phyloP scores from a whole-genome alignment of 495 filamentous ascomycete genomes.

The Aspergillus sclerotioniger region DNA sequence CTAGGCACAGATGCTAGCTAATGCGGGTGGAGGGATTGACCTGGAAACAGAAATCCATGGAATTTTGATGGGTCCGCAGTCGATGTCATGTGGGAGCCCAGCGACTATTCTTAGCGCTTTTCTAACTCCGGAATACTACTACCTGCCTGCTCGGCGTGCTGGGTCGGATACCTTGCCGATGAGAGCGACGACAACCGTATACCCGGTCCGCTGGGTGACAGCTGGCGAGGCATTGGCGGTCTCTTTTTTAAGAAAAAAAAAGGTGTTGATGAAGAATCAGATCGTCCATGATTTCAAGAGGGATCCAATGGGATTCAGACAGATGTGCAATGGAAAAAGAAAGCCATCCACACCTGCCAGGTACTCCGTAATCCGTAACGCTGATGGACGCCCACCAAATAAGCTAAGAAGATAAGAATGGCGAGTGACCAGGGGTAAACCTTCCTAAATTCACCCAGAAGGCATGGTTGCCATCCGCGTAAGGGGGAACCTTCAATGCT shows the following conservation, averaged over 20 bases:
- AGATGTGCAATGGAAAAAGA: background rate
- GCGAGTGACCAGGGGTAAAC: constrained; percentile 7
- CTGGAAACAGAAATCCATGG: constrained; percentile 17
- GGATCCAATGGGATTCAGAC: background rate
- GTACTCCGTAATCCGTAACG: background rate
- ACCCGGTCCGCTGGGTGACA: no score
- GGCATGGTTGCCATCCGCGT: constrained; percentile 2
- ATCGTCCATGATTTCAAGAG: no score
- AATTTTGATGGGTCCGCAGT: constrained; percentile 12
- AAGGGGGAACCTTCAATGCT: background rate
- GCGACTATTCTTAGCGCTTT: constrained; percentile 15
- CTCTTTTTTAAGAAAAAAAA: no score
- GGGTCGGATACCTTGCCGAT: constrained; percentile 17
- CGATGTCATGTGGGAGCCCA: constrained; percentile 18
- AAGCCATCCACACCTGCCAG: background rate
- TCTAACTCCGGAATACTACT: background rate
- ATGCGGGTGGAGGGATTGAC: constrained; percentile 4
- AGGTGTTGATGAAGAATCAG: no score
- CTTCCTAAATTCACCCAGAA: constrained; percentile 8
- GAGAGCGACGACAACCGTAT: background rate
- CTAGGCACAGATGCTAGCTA: constrained; percentile 15
- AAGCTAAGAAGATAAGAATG: constrained; percentile 3
- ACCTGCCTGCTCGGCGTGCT: background rate
- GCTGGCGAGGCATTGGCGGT: no score
- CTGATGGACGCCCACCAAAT: background rate